Evolutionary conservation across 768 basidiomycete genomes (phyloP).

Genomic region (Suillus subalutaceus): DNA sequence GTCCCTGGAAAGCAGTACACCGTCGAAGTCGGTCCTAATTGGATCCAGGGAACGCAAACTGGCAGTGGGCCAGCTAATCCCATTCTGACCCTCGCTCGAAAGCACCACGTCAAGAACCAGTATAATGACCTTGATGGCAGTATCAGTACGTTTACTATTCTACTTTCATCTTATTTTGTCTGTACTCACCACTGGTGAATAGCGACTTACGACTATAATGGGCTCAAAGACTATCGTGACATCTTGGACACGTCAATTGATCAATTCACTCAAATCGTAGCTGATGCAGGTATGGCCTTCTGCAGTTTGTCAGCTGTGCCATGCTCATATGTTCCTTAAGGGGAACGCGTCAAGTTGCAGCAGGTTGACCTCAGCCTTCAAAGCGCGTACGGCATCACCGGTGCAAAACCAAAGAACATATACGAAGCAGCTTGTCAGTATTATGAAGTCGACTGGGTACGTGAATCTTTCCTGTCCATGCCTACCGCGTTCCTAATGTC

Average conservation of each 20-base stretch:
- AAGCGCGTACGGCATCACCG: conserved; percentile 55
- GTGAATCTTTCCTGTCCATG: conserved; percentile 1
- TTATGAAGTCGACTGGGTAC: conserved; percentile 46
- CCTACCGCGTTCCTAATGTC: conserved; percentile 9
- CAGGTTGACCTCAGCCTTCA: conserved; percentile 57
- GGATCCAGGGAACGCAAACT: conserved; percentile 58
- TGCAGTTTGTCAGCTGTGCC: not conserved
- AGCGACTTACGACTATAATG: conserved; percentile 61
- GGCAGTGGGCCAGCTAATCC: conserved; percentile 59
- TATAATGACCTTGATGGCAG: conserved; percentile 48
- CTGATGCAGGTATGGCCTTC: conserved; percentile 43
- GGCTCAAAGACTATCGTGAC: conserved; percentile 49
- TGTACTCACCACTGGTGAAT: conserved; percentile 1
- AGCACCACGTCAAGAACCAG: conserved; percentile 51
- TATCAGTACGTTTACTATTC: conserved; percentile 40
- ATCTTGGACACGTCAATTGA: conserved; percentile 44
- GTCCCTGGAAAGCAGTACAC: conserved; percentile 37
- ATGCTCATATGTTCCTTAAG: conserved; percentile 28
- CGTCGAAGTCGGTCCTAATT: conserved; percentile 63
- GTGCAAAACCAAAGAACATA: conserved; percentile 45
- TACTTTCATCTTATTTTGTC: not conserved
- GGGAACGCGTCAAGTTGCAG: conserved; percentile 44
- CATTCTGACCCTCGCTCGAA: conserved; percentile 57
- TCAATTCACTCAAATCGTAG: conserved; percentile 44
- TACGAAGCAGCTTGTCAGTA: conserved; percentile 61